Evolutionary conservation across 2,329 filamentous ascomycete species (phyloP), one percentile per base, ranked within the genome.

Genomic region (Sphaerulina musiva): DNA sequence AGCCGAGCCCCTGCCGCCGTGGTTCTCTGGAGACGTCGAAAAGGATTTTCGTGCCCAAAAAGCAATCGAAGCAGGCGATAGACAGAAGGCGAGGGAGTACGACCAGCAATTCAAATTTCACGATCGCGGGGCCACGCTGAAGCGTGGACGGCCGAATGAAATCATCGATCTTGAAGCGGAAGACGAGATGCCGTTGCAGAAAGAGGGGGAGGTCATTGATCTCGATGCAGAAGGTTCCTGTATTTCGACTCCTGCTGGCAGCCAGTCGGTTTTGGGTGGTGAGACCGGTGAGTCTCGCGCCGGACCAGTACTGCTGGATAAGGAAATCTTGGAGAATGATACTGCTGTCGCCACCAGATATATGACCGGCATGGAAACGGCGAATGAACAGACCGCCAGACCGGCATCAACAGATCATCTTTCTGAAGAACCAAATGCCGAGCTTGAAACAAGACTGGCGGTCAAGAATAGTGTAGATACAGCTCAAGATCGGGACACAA

Each of bases 1-100:
- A 70, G 74, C 79, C 1, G 76, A 74, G n/a, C 84, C 85, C 0
- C 66, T 92, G 6, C 88, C 88, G 1, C 88, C 88, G 0, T 93
- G 88, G 88, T 79, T 93, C 64, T 72, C 74, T 2, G 80, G 83
- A 3, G 70, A 74, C 57, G 72, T 82, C 5, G 77, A 78, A 23
- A 66, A 72, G 1, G 86, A 90, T 54, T 82, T 91, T n/a, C 63
- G 63, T 29, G 67, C 68, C 34, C 72, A 75, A 51, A 69, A 69
- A 50, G 61, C 51, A 3, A 43, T 72, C 10, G 69, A 76, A 49
- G 65, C 68, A 26, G 66, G 71, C 51, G 70, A 73, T 32, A 77
- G 85, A 56, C 78, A 84, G 47, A 78, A 79, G 26, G 70, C 83
- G 56, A 80, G 79, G 62, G 78, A 81, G 53, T 70, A 78, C 72